These are phyloP conservation scores for Coemansia sp. DNA, from an alignment of 192 early-diverging fungal species.

Conservation along the genomic window DNA sequence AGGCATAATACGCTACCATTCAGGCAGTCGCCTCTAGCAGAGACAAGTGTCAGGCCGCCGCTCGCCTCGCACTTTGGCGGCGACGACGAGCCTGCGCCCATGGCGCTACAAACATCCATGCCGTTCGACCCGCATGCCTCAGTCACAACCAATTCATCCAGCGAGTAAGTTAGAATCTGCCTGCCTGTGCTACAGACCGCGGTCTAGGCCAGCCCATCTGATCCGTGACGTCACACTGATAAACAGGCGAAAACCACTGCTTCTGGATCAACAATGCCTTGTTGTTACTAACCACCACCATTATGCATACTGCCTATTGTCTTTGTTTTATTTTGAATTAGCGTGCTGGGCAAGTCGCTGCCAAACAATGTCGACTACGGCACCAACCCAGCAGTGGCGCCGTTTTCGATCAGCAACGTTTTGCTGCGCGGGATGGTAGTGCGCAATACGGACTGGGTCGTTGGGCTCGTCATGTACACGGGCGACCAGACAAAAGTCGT, in stretches of 20 bases:
- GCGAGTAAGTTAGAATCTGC: constrained; percentile 23
- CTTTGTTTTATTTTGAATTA: constrained; percentile 70
- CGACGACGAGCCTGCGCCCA: constrained; percentile 28
- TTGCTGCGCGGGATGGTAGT: constrained; percentile 91
- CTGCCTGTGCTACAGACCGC: background rate
- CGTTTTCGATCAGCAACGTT: constrained; percentile 77
- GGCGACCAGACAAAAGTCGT: constrained; percentile 96
- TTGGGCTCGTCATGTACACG: constrained; percentile 87
- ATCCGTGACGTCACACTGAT: background rate
- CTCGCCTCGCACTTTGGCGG: constrained; percentile 22
- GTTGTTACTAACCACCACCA: constrained; percentile 68
- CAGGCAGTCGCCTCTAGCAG: constrained; percentile 46
- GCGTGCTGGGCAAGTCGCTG: constrained; percentile 60
- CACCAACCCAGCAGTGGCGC: constrained; percentile 31
- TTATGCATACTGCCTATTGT: constrained; percentile 64
- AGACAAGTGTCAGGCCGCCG: constrained; percentile 3
- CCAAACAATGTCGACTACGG: constrained; percentile 37
- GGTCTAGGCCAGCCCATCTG: background rate
- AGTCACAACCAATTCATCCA: constrained; percentile 3
- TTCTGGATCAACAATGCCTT: background rate
- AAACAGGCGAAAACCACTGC: background rate
- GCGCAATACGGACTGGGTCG: constrained; percentile 89
- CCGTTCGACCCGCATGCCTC: background rate
- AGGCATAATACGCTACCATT: constrained; percentile 25
- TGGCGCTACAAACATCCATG: background rate